Evolutionary conservation across 169 alveolate species (phyloP).

Genomic region (Cryptosporidium sp.): DNA sequence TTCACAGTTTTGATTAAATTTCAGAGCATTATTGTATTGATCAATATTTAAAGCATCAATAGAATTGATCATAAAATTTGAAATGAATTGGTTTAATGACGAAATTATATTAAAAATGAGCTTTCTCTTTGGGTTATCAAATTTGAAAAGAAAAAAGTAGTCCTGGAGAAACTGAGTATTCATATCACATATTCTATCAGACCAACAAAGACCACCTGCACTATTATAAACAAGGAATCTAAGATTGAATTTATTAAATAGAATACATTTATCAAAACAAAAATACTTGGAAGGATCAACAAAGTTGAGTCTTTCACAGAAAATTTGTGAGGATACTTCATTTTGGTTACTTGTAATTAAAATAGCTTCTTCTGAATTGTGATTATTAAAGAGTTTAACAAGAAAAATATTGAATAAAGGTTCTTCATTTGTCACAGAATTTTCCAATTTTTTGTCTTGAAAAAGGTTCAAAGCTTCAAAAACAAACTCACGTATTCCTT

Average conservation of each 20-base stretch:
- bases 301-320: conserved; percentile 40
- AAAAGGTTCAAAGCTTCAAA: not conserved
- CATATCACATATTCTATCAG: conserved; percentile 63
- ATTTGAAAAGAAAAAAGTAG: conserved; percentile 33
- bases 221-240: conserved; percentile 38
- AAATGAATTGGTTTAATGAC: conserved; percentile 41
- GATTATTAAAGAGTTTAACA: conserved; percentile 18
- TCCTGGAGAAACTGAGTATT: conserved; percentile 51
- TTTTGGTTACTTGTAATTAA: conserved; percentile 3
- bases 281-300: conserved; percentile 35
- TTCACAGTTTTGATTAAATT: not conserved
- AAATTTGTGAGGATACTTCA: not conserved
- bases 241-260: conserved; percentile 48
- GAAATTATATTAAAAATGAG: conserved; percentile 51
- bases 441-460: not conserved
- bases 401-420: conserved; percentile 9
- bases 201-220: conserved; percentile 54
- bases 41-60: conserved; percentile 46
- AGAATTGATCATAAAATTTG: conserved; percentile 25
- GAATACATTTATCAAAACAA: conserved; percentile 19
- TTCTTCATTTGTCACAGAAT: not conserved
- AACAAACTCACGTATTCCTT: conserved; percentile 16
- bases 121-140: conserved; percentile 58
- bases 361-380: conserved; percentile 39
- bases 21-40: not conserved